Base-by-base conservation (phyloP, 75 land plant genomes). In the Chamaecyparis obtusa region DNA sequence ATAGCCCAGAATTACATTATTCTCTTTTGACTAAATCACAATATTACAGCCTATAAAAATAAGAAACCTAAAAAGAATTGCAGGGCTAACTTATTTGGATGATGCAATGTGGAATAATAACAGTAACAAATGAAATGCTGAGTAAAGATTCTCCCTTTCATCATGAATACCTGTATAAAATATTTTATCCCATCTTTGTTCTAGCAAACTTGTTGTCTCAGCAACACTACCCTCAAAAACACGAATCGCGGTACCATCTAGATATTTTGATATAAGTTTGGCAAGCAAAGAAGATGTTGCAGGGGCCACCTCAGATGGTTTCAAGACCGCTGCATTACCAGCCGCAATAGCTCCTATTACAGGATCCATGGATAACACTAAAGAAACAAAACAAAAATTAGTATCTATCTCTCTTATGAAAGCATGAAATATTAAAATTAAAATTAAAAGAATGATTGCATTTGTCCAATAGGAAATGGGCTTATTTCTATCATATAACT, bases 181-280 rank as follows among this genome's bases (percentile, higher is more conserved):
- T 75, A 98, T 98, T 89, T 96, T 98, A 90, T 98, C 99, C 99
- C 99, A 98, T 81, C 90, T 92, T 84, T 98, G 99, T 86, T 91
- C 94, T 90, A 98, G 92, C 36, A 98, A 85, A 16, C 93, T 91
- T 51, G 93, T 89, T 41, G 97, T 93, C 90, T 95, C 97, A 86
- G 92, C 87, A 83, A 97, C 91, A 83, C 91, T 91, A 10, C 99
- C 99, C 86, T 98, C 99, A 54, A 98, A 96, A 87, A 98, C 99
- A 83, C 80, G 93, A 36, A 98, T 90, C 56, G 93, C 95, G 84
- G 87, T 89, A 19, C 16, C 86, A 89, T 98, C 99, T 85, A 96
- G 14, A 69, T 96, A 98, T 69, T 89, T 44, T 24, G 89, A 93
- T 39, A 98, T 44, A 39, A 93, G 64, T 69, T 85, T 91, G 39